A percentile compares a stretch with the other conserved stretches of the same genome.
These are phyloP conservation scores for Xylaria sp. DNA, from an alignment of 2,329 filamentous ascomycete genomes.

Conservation along the genomic window DNA sequence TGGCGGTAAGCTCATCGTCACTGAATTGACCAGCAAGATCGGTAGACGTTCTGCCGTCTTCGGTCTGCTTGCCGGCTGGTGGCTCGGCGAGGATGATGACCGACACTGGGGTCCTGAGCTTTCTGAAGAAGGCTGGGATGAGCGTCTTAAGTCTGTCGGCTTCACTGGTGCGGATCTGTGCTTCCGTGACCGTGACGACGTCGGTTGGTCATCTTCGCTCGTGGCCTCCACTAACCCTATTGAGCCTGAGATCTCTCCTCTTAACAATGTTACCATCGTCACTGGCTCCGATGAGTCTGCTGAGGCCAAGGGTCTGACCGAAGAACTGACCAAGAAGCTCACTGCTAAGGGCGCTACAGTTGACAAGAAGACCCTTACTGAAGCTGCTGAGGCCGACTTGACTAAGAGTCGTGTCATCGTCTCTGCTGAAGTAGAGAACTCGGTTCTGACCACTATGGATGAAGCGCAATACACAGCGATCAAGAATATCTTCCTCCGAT, in stretches of 20 bases:
- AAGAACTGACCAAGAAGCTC: slow-evolving; percentile 40
- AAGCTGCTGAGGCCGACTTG: slow-evolving; percentile 39
- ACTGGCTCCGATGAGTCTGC: slow-evolving; percentile 38
- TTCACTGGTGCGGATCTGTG: slow-evolving; percentile 46
- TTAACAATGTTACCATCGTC: slow-evolving; percentile 43
- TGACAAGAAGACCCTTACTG: slow-evolving; percentile 40
- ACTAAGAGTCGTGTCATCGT: slow-evolving; percentile 45
- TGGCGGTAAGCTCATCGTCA: slow-evolving; percentile 47
- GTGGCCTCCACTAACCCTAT: slow-evolving; percentile 44
- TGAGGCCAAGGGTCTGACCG: slow-evolving; percentile 38
- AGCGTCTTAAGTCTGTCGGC: slow-evolving; percentile 43
- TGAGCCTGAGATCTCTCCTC: slow-evolving; percentile 35
- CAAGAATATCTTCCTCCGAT: slow-evolving; percentile 44
- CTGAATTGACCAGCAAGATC: slow-evolving; percentile 47
- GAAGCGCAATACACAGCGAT: slow-evolving; percentile 41
- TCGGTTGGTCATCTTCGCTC: slow-evolving; percentile 45
- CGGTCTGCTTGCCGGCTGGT: slow-evolving; percentile 50
- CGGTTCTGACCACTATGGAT: slow-evolving; percentile 42
- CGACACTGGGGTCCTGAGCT: slow-evolving; percentile 45
- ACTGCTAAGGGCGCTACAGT: slow-evolving; percentile 39
- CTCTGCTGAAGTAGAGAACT: slow-evolving; percentile 45
- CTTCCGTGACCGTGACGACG: slow-evolving; percentile 46
- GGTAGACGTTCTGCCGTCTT: slow-evolving; percentile 47
- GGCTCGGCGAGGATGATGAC: slow-evolving; percentile 48
- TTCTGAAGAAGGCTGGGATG: slow-evolving; percentile 45